Base-by-base conservation (phyloP, 2,329 filamentous ascomycete genomes). In the Fusarium goolgardi region DNA sequence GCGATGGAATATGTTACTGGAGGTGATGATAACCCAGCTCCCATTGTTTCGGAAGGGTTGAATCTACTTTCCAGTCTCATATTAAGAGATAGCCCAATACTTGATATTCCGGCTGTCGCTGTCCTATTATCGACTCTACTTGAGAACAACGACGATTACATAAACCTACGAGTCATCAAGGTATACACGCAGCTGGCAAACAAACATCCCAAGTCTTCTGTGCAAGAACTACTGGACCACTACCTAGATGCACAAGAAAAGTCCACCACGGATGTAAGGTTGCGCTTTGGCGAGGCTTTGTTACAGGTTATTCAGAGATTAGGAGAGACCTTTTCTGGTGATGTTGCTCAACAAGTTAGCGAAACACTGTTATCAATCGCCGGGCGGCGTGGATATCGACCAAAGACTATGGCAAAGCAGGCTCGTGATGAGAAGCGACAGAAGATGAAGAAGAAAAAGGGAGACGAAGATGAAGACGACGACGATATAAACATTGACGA, bases 241-340 rank as follows among this genome's bases (percentile, higher is more conserved):
- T 93, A 93, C 67, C 77, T 91, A 20, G 91, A 94, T 72, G 74
- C 85, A 1, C 80, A 82, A 46, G 89, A 92, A 74, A 81, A 80
- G n/a, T 77, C 80, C 8, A 75, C 81, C 0, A 84, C 91, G 1
- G 90, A 93, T 74, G 83, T 85, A 3, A 85, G 91, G 3, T 81
- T 93, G 0, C 83, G 90, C 11, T 86, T 92, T 65, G 91, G 90
- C 49, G 91, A 94, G 75, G 87, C 88, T 0, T 77, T 92, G 23
- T 72, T 88, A 3, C 87, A 89, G 69, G 85, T 90, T 0, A 83
- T 91, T n/a, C 84, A 91, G 73, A 83, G 84, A 9, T 81, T 89
- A 2, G 85, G 86, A 7, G 79, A 84, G 53, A 84, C 82, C 0
- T 89, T 91, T 60, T 75, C 82, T 0, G 86, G 85, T 2, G 84